These are phyloP conservation scores for Areca catechu DNA, from an alignment of 176 grass and related monocot species.

Conservation along the genomic window DNA sequence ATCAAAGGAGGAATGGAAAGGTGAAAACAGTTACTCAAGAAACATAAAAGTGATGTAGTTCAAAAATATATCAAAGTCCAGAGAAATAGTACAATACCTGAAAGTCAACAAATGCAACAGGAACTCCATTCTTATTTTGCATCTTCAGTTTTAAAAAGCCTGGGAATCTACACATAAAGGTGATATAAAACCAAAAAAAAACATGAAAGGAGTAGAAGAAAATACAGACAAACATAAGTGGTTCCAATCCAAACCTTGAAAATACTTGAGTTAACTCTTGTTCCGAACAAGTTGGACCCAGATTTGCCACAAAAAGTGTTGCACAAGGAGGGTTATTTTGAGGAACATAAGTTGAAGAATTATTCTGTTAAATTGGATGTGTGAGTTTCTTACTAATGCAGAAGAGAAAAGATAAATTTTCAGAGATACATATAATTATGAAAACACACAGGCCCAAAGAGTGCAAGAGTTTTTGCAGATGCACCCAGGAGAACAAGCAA, in stretches of 20 bases:
- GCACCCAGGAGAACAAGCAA: too few species aligned
- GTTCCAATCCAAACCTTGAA: conserved; percentile 48
- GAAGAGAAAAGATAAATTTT: too few species aligned
- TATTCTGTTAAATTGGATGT: not conserved
- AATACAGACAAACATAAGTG: not conserved
- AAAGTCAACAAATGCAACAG: conserved; percentile 97
- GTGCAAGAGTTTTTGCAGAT: too few species aligned
- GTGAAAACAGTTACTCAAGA: too few species aligned
- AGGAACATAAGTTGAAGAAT: conserved; percentile 29
- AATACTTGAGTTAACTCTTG: conserved; percentile 75
- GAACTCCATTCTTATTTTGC: conserved; percentile 74
- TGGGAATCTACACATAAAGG: conserved; percentile 38
- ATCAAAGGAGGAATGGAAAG: too few species aligned
- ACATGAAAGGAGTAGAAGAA: not conserved
- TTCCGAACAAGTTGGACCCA: conserved; percentile 62
- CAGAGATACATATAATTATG: too few species aligned
- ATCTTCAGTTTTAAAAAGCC: conserved; percentile 87
- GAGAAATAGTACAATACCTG: conserved; percentile 53
- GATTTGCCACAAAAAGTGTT: conserved; percentile 89
- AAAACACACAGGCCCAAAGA: too few species aligned
- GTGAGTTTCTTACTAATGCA: too few species aligned
- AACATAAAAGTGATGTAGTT: too few species aligned
- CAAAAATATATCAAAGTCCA: too few species aligned
- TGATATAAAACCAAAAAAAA: conserved; percentile 10
- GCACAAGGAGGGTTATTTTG: conserved; percentile 77